Conservation (phyloP, 164 flowering plant genomes). For the Tetrastigma voinierianum region DNA sequence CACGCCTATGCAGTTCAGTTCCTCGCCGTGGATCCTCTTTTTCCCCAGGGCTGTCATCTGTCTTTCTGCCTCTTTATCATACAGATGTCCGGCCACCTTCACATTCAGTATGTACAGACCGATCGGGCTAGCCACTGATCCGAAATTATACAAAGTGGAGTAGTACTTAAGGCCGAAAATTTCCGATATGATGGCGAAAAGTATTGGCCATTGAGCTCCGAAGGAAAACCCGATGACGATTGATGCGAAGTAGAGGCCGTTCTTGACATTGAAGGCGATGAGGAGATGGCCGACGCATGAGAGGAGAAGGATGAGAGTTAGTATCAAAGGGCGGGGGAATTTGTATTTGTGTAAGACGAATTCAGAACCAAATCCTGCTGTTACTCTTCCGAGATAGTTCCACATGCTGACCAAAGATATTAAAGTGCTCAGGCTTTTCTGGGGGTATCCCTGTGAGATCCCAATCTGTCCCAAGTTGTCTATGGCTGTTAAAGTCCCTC, state of each 20-base stretch:
- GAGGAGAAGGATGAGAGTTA: slow-evolving; percentile 35
- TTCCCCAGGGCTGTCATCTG: slow-evolving; percentile 27
- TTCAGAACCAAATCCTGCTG: slow-evolving; percentile 47
- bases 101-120: slow-evolving; percentile 44
- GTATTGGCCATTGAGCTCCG: slow-evolving; percentile 56
- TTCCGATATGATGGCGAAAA: slow-evolving; percentile 47
- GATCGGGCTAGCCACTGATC: slow-evolving; percentile 45
- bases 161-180: slow-evolving; percentile 50
- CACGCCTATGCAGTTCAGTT: slow-evolving; percentile 30
- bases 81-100: slow-evolving; percentile 36
- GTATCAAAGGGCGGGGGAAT: slow-evolving; percentile 46
- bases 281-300: slow-evolving; percentile 46
- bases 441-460: slow-evolving; percentile 34
- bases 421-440: slow-evolving; percentile 37
- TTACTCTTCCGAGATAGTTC: slow-evolving; percentile 48
- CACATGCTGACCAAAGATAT: slow-evolving; percentile 56
- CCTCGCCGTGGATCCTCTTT: slow-evolving; percentile 30
- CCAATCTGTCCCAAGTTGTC: slow-evolving; percentile 54
- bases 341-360: slow-evolving; percentile 33
- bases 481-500: slow-evolving; percentile 38
- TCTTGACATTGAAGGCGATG: slow-evolving; percentile 41
- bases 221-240: slow-evolving; percentile 47
- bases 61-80: slow-evolving; percentile 40
- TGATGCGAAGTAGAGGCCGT: slow-evolving; percentile 41
- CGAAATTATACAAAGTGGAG: slow-evolving; percentile 44